These are phyloP conservation scores for Ceratocystis albifundus DNA, from an alignment of 2,329 filamentous ascomycete species.

Conservation along the genomic window DNA sequence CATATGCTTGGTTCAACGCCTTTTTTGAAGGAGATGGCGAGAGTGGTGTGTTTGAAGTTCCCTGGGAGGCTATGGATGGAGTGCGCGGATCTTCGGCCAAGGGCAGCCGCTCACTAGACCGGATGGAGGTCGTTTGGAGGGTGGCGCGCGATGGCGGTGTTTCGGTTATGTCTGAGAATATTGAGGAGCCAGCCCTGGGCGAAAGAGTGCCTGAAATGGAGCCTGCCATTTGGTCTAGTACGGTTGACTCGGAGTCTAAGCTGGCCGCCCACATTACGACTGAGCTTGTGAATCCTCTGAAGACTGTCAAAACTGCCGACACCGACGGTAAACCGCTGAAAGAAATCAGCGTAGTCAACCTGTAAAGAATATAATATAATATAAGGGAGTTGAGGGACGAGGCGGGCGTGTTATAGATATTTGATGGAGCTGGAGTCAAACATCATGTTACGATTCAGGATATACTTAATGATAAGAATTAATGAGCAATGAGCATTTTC, in stretches of 20 bases:
- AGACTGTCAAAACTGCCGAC: slow-evolving; percentile 32
- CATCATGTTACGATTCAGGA: background rate
- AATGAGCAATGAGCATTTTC: background rate
- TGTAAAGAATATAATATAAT: background rate
- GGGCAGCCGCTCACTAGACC: slow-evolving; percentile 70
- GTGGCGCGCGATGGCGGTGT: slow-evolving; percentile 24
- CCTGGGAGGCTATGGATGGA: slow-evolving; percentile 68
- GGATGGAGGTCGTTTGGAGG: slow-evolving; percentile 76
- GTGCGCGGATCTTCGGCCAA: slow-evolving; percentile 82
- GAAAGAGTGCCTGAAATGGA: slow-evolving; percentile 58
- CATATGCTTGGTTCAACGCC: slow-evolving; percentile 93
- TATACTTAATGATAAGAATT: background rate
- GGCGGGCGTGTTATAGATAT: background rate
- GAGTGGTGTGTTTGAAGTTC: slow-evolving; percentile 50
- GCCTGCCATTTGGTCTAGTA: slow-evolving; percentile 65
- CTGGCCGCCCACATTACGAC: slow-evolving; percentile 34
- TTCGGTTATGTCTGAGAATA: slow-evolving; percentile 28
- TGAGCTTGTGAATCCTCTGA: slow-evolving; percentile 31
- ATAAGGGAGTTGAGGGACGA: background rate
- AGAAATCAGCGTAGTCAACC: slow-evolving; percentile 20
- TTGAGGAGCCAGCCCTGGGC: slow-evolving; percentile 53
- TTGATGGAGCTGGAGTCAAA: background rate
- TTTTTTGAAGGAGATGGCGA: slow-evolving; percentile 68
- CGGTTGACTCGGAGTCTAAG: slow-evolving; percentile 35
- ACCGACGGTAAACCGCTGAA: slow-evolving; percentile 31